A percentile compares a stretch with the other conserved stretches of the same genome.
Evolutionary conservation across 305 asterid genomes (phyloP).

Genomic region (Fraxinus ornus): DNA sequence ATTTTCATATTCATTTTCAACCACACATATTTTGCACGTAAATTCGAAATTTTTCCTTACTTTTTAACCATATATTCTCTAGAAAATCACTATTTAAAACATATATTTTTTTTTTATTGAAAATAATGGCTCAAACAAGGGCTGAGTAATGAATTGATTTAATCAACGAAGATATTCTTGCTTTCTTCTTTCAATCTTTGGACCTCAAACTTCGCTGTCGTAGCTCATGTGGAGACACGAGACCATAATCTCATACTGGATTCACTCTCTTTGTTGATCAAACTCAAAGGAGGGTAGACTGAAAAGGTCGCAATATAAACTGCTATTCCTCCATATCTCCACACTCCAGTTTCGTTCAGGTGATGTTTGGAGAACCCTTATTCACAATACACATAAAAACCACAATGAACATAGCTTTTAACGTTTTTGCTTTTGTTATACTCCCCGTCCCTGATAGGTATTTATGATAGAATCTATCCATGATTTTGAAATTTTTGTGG

Average conservation of each 20-base stretch:
- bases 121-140: too few species aligned
- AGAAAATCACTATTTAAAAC: too few species aligned
- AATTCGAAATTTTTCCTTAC: too few species aligned
- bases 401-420: not conserved
- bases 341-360: not conserved
- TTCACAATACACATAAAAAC: not conserved
- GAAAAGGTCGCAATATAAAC: not conserved
- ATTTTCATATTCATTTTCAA: too few species aligned
- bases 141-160: not conserved
- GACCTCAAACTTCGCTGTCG: not conserved
- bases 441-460: not conserved
- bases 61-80: too few species aligned
- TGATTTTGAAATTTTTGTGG: not conserved
- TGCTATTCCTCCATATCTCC: not conserved
- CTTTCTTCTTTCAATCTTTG: not conserved
- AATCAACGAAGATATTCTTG: not conserved
- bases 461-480: not conserved
- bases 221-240: not conserved
- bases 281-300: not conserved
- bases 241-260: not conserved
- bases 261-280: not conserved
- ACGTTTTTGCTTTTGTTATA: not conserved
- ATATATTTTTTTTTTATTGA: too few species aligned
- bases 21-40: too few species aligned
- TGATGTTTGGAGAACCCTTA: not conserved